These are phyloP conservation scores for Coniophora puteana DNA, from an alignment of 1,284 basidiomycete genomes.

Conservation along the genomic window DNA sequence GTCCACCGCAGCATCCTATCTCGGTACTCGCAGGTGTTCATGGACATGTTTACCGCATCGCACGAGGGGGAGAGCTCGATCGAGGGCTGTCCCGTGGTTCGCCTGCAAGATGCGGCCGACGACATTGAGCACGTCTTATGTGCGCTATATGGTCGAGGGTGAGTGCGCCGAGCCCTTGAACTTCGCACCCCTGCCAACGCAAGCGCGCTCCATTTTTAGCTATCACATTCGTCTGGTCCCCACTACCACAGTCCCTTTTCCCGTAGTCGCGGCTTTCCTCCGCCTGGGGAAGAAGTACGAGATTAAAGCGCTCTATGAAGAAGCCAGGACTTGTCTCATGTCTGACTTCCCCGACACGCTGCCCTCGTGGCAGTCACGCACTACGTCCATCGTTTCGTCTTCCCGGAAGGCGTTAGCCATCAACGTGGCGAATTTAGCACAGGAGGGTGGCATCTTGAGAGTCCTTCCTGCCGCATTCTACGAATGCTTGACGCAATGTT, in stretches of 20 bases:
- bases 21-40: constrained; percentile 21
- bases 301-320: constrained; percentile 23
- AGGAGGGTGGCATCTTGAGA: no score
- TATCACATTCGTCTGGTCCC: not conserved
- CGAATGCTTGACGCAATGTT: no score
- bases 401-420: no score
- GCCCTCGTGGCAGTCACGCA: no score
- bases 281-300: constrained; percentile 23
- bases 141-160: constrained; percentile 21
- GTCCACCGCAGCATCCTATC: constrained; percentile 22
- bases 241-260: constrained; percentile 16
- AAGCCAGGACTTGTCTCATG: no score
- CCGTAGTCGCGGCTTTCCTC: constrained; percentile 19
- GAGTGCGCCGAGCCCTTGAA: constrained; percentile 13
- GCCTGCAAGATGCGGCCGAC: constrained; percentile 15
- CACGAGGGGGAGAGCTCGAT: constrained; percentile 12
- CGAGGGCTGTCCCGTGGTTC: constrained; percentile 23
- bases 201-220: no score
- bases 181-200: constrained; percentile 16
- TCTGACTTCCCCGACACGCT: no score
- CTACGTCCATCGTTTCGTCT: no score
- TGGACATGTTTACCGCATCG: constrained; percentile 16
- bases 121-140: constrained; percentile 25
- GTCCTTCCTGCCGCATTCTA: no score
- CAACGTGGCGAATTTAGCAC: no score